Evolutionary conservation across 2,329 filamentous ascomycete species (phyloP).

Genomic region (Trichoderma polysporum): DNA sequence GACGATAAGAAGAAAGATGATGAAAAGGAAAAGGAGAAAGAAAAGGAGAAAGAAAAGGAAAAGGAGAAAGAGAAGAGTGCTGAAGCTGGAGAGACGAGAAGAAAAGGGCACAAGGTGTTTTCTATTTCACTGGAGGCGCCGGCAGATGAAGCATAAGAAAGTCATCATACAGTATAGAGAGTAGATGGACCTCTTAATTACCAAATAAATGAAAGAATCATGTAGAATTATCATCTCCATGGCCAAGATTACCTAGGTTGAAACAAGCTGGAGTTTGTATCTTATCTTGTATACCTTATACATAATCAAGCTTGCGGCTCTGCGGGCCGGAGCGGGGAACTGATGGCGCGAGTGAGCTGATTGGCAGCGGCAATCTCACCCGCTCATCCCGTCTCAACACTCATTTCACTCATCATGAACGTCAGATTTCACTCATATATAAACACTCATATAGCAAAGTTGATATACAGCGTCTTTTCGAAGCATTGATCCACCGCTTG

Average conservation of each 20-base stretch:
- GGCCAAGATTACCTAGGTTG: neutral
- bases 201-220: neutral
- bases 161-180: neutral
- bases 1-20: slow-evolving; percentile 30
- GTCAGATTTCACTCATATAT: neutral
- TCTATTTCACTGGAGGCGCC: slow-evolving; percentile 37
- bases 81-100: slow-evolving; percentile 19
- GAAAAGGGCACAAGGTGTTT: slow-evolving; percentile 34
- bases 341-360: neutral
- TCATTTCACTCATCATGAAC: slow-evolving; percentile 1
- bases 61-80: slow-evolving; percentile 6
- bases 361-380: neutral
- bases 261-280: neutral
- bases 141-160: slow-evolving; percentile 24
- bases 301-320: slow-evolving; percentile 1
- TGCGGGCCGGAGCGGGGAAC: slow-evolving; percentile 18
- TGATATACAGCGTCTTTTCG: neutral
- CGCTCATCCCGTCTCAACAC: neutral
- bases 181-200: neutral
- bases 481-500: no score
- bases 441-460: no score
- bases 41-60: slow-evolving; percentile 19
- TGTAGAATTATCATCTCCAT: neutral
- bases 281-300: neutral
- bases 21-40: slow-evolving; percentile 24